phyloP scores from a whole-genome alignment of 352 stramenopile genomes.

The Plasmopara halstedii region DNA sequence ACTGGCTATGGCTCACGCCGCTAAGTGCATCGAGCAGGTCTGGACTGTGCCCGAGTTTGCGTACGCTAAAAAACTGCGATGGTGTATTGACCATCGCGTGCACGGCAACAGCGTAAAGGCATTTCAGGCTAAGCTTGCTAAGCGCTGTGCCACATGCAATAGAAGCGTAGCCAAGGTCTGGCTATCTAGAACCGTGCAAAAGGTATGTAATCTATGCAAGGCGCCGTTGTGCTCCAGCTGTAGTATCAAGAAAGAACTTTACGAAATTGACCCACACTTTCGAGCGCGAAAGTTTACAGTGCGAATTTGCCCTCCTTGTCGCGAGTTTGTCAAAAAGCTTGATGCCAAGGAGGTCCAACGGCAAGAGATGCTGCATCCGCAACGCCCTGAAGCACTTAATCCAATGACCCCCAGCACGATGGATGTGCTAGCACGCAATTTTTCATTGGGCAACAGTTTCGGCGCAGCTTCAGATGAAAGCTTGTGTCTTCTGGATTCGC shows the following conservation, averaged over 20 bases:
- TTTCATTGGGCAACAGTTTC: slow-evolving; percentile 30
- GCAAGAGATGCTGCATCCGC: slow-evolving; percentile 18
- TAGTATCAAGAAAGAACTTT: slow-evolving; percentile 14
- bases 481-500: slow-evolving; percentile 21
- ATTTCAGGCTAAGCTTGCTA: slow-evolving; percentile 16
- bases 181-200: slow-evolving; percentile 7
- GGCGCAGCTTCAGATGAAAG: slow-evolving; percentile 21
- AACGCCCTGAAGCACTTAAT: slow-evolving; percentile 13
- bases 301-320: slow-evolving; percentile 20
- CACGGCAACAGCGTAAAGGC: slow-evolving; percentile 21
- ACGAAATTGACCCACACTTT: slow-evolving; percentile 23
- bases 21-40: slow-evolving; percentile 28
- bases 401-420: slow-evolving; percentile 22
- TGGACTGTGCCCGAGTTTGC: slow-evolving; percentile 26
- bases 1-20: slow-evolving; percentile 24
- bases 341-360: slow-evolving; percentile 23
- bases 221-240: slow-evolving; percentile 26
- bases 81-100: slow-evolving; percentile 25
- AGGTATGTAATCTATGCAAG: slow-evolving; percentile 21
- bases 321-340: slow-evolving; percentile 19
- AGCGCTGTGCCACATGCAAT: slow-evolving; percentile 11
- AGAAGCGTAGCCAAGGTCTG: slow-evolving; percentile 16
- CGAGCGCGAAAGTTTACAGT: slow-evolving; percentile 18
- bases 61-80: slow-evolving; percentile 28
- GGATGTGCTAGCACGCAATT: slow-evolving; percentile 19